Base-by-base conservation (phyloP, 2,329 filamentous ascomycete species). In the Raffaelea arxii region DNA sequence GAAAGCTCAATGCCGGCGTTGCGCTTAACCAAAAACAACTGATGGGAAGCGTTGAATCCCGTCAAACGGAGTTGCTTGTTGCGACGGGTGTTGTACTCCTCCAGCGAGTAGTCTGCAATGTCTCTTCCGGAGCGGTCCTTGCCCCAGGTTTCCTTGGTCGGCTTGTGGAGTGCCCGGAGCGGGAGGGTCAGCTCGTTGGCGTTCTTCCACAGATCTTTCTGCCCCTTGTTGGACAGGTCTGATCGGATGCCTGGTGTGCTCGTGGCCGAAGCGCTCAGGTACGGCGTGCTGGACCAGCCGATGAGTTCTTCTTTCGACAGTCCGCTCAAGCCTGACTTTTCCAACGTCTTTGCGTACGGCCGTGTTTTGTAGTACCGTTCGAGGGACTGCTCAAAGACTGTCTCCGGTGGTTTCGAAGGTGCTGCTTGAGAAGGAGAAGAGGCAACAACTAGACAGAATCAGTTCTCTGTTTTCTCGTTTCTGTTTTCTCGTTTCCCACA, bases 131-230 rank as follows among this genome's bases (percentile, higher is more conserved):
- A 60, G 44, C 65, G 66, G 55, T 79, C 76, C 44, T 56, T 60
- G 48, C 74, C 75, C 74, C 75, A 79, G 59, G 56, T 48, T 22
- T 57, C 55, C 24, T 57, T 55, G 46, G 40, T 48, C 12, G 58
- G 53, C 32, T n/a, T 25, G 14, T 46, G 48, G 18, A 72, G 61
- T 23, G 63, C 62, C 32, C 75, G 71, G 43, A 72, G 61, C 5
- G 75, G 71, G 14, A 77, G 63, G 47, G 62, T 67, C 41, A 72
- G 66, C 53, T 78, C 76, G 58, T 68, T 69, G 51, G 77, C 65
- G 41, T 66, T 63, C 60, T 75, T 75, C 76, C 76, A 80, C 57
- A 75, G 70, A 54, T 79, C 75, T 55, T 71, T 70, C 56, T 77
- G 70, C 23, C 70, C 61, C 59, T 77, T 77, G 59, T 66, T 64